A percentile compares a stretch with the other conserved stretches of the same genome.
phyloP scores from a whole-genome alignment of 139 green algal species.

The Eudorina sp. region DNA sequence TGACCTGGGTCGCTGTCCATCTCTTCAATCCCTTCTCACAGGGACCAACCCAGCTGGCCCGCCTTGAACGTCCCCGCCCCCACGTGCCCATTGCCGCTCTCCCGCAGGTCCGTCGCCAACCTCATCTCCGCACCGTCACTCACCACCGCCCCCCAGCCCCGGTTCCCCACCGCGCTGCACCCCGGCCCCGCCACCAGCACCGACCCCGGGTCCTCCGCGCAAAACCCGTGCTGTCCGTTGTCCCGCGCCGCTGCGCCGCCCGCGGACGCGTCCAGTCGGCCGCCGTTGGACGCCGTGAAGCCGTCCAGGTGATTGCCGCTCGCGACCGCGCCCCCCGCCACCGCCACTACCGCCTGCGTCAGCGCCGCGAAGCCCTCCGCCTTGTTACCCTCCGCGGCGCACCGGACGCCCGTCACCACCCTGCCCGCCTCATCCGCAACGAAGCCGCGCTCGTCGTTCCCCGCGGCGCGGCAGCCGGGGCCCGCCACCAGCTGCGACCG shows the following conservation, averaged over 20 bases:
- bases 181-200: background rate
- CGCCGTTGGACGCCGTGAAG: background rate
- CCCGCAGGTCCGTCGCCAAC: no score
- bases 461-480: background rate
- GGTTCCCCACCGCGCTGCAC: background rate
- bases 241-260: background rate
- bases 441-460: background rate
- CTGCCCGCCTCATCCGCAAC: background rate
- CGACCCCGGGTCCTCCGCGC: background rate
- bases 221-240: conserved; percentile 21
- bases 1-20: no score
- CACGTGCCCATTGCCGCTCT: no score
- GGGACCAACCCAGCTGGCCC: no score
- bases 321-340: background rate
- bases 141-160: background rate
- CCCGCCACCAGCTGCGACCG: background rate
- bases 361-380: conserved; percentile 6
- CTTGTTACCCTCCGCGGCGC: background rate
- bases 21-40: no score
- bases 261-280: background rate
- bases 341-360: background rate
- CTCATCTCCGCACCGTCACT: background rate
- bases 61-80: no score
- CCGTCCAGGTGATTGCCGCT: background rate
- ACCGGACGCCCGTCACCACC: background rate